Percentiles rank a stretch among this genome's conserved stretches.
Evolutionary conservation across 148 eudicot species (phyloP).

Genomic region (Heliosperma pusillum): DNA sequence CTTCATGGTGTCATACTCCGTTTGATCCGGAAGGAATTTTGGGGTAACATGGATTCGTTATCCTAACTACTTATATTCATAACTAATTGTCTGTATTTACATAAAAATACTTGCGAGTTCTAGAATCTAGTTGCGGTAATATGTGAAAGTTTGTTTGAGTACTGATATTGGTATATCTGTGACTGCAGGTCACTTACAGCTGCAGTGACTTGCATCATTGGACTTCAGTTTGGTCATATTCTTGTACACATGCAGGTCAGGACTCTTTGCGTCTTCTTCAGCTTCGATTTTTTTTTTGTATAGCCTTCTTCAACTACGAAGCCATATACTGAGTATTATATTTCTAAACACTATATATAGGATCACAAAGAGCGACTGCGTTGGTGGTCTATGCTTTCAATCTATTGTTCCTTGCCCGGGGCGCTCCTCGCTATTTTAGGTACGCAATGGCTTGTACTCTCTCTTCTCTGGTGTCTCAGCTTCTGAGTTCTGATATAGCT

Average conservation of each 20-base stretch:
- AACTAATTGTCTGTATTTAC: no score
- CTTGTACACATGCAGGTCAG: constrained; percentile 67
- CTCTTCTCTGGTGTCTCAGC: not conserved
- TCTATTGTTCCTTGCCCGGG: constrained; percentile 41
- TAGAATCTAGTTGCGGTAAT: not conserved
- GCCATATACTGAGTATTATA: no score
- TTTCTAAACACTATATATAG: constrained; percentile 29
- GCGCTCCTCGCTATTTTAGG: constrained; percentile 48
- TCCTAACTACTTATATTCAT: not conserved
- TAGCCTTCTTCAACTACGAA: no score
- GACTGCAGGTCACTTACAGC: constrained; percentile 69
- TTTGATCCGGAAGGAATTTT: constrained; percentile 92
- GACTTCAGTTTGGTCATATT: constrained; percentile 80
- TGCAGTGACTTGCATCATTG: constrained; percentile 64
- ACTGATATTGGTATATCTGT: not conserved
- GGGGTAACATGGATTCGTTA: constrained; percentile 45
- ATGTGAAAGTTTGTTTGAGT: not conserved
- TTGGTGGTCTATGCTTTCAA: constrained; percentile 54
- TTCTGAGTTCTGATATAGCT: not conserved
- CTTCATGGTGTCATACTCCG: constrained; percentile 90
- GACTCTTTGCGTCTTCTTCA: not conserved
- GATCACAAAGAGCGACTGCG: constrained; percentile 60
- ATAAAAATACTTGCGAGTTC: not conserved
- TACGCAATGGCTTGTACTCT: constrained; percentile 21
- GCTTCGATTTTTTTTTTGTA: not conserved